Conservation (phyloP, 192 early-diverging fungal species). For the Funneliformis geosporum region DNA sequence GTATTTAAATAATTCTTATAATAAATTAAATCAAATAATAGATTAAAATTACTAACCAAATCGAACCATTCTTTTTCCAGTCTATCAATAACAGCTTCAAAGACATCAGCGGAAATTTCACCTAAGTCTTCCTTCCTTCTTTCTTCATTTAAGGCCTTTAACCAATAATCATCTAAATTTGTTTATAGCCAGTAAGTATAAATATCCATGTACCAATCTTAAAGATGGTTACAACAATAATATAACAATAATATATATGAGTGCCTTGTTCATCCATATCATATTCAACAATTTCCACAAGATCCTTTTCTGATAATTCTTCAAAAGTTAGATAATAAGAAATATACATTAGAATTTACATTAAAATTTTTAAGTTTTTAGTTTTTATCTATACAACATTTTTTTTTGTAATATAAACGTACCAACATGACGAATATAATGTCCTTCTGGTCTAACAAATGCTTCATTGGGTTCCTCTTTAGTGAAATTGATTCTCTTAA, state of each 20-base stretch:
- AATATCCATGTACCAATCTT: not conserved
- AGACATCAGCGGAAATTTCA: slow-evolving; percentile 57
- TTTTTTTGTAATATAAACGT: not conserved
- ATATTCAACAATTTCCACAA: slow-evolving; percentile 80
- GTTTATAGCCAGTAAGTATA: slow-evolving; percentile 2
- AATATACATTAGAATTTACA: not conserved
- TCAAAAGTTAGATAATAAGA: not conserved
- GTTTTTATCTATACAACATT: not conserved
- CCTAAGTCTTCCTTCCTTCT: slow-evolving; percentile 55
- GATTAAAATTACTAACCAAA: slow-evolving; percentile 54
- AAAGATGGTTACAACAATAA: not conserved
- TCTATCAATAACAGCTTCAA: slow-evolving; percentile 87
- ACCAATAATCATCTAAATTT: slow-evolving; percentile 73
- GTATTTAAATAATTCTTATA: not conserved
- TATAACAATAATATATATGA: not conserved
- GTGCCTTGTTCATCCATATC: slow-evolving; percentile 98
- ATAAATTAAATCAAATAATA: not conserved
- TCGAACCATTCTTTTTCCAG: slow-evolving; percentile 99
- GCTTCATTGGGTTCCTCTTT: slow-evolving; percentile 38
- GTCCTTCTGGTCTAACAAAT: slow-evolving; percentile 63
- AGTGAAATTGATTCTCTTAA: slow-evolving; percentile 34
- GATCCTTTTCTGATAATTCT: slow-evolving; percentile 61
- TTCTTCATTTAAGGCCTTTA: slow-evolving; percentile 67
- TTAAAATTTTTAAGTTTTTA: not conserved
- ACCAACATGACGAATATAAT: slow-evolving; percentile 75